Percentiles rank a stretch among this genome's conserved stretches.
phyloP scores from a whole-genome alignment of 2,329 filamentous ascomycete species.

The Curvularia verruculosa region DNA sequence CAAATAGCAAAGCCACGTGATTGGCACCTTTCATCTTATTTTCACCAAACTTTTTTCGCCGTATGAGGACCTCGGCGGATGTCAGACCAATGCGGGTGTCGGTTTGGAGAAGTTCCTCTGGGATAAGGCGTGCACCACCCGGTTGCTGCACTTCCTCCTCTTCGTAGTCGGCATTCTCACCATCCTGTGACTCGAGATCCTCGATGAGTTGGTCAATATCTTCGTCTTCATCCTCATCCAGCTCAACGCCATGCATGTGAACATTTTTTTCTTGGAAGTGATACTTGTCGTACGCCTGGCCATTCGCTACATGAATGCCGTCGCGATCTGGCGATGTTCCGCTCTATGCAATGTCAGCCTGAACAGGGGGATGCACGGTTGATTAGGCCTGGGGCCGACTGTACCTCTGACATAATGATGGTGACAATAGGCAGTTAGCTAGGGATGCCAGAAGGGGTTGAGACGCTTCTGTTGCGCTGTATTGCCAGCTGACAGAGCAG shows the following conservation, averaged over 20 bases:
- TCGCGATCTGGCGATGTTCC: constrained; percentile 15
- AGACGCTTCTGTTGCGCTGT: neutral
- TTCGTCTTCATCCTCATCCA: constrained; percentile 77
- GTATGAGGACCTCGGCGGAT: constrained; percentile 67
- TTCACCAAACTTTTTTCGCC: constrained; percentile 75
- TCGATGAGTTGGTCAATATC: constrained; percentile 87
- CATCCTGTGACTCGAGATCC: constrained; percentile 83
- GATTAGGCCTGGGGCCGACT: neutral
- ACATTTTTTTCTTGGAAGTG: constrained; percentile 13
- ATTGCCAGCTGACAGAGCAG: neutral
- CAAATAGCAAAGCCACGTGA: neutral
- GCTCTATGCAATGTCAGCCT: constrained; percentile 7
- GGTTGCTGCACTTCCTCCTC: constrained; percentile 62
- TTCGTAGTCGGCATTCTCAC: constrained; percentile 68
- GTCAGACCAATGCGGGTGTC: constrained; percentile 75
- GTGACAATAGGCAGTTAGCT: constrained; percentile 1
- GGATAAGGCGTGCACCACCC: constrained; percentile 65
- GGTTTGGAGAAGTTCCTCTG: constrained; percentile 79
- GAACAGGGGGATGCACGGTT: neutral
- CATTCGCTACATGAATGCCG: constrained; percentile 10
- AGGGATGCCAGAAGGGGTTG: neutral
- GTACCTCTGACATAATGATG: constrained; percentile 15
- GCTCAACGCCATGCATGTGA: constrained; percentile 32
- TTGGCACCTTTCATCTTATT: constrained; percentile 76
- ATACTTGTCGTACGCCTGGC: constrained; percentile 15